phyloP scores from a whole-genome alignment of 202 grass and related monocot genomes.

The Elaeis oleifera region DNA sequence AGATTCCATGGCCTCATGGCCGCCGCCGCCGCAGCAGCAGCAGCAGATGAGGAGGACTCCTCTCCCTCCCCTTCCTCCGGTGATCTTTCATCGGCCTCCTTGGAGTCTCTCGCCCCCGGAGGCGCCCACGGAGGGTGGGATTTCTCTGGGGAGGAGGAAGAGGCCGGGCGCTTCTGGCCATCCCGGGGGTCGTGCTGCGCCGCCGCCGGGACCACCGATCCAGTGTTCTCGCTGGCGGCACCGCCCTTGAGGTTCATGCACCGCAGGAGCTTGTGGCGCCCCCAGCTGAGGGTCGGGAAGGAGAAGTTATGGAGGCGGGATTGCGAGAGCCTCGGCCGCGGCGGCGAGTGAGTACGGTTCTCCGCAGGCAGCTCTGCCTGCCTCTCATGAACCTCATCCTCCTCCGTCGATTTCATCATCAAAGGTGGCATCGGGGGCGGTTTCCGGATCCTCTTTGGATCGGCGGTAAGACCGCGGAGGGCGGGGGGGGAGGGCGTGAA shows the following conservation, averaged over 20 bases:
- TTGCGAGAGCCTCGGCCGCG: not conserved
- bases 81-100: not conserved
- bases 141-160: not conserved
- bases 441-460: too few relatives aligned
- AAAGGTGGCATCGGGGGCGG: not conserved
- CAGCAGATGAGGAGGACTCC: not conserved
- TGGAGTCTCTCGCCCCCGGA: too few relatives aligned
- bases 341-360: not conserved
- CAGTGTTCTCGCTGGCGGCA: not conserved
- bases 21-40: not conserved
- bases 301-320: constrained; percentile 15
- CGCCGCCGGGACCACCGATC: not conserved
- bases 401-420: not conserved
- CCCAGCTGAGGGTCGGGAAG: constrained; percentile 4
- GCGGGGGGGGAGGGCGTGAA: too few relatives aligned
- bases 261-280: not conserved
- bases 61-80: not conserved
- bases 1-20: constrained; percentile 17
- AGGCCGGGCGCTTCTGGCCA: too few relatives aligned
- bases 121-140: not conserved
- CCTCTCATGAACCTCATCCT: not conserved
- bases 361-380: not conserved
- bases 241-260: constrained; percentile 4
- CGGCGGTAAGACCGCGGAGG: too few relatives aligned
- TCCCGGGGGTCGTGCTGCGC: too few relatives aligned